These are phyloP conservation scores for Hymenoscyphus repandus DNA, from an alignment of 2,329 filamentous ascomycete species.

Conservation along the genomic window DNA sequence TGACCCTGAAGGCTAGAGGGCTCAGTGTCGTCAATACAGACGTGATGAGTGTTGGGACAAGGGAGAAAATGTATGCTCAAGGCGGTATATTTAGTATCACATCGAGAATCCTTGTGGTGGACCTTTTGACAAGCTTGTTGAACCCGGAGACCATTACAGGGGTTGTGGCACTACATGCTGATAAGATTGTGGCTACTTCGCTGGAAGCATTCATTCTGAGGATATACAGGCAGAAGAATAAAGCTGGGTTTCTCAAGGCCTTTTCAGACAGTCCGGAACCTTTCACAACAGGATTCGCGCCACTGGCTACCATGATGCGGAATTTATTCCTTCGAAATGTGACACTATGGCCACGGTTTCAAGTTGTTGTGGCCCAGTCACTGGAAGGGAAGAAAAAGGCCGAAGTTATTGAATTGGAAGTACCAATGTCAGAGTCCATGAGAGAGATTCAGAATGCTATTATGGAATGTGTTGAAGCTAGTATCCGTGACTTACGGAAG, in stretches of 20 bases:
- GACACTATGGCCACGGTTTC: constrained; percentile 89
- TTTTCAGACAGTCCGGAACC: constrained; percentile 93
- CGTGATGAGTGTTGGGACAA: constrained; percentile 75
- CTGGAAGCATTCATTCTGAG: constrained; percentile 92
- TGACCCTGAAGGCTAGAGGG: constrained; percentile 73
- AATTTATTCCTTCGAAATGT: constrained; percentile 87
- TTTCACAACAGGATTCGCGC: constrained; percentile 82
- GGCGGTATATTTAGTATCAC: constrained; percentile 96
- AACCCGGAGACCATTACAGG: constrained; percentile 83
- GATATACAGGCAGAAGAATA: constrained; percentile 93
- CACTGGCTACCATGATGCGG: constrained; percentile 82
- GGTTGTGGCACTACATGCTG: constrained; percentile 80
- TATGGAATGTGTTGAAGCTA: constrained; percentile 92
- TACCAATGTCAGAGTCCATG: constrained; percentile 95
- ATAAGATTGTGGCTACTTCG: constrained; percentile 79
- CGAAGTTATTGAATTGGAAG: constrained; percentile 94
- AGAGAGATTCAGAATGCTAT: constrained; percentile 88
- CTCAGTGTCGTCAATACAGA: constrained; percentile 93
- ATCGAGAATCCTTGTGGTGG: constrained; percentile 89
- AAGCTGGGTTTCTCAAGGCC: constrained; percentile 87
- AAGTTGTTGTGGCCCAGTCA: constrained; percentile 81
- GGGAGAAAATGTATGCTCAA: constrained; percentile 85
- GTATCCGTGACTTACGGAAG: constrained; percentile 90
- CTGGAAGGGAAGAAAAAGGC: constrained; percentile 89
- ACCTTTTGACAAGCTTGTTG: constrained; percentile 79